These are phyloP conservation scores for Stachybotrys elegans DNA, from an alignment of 2,329 filamentous ascomycete species.

Conservation along the genomic window DNA sequence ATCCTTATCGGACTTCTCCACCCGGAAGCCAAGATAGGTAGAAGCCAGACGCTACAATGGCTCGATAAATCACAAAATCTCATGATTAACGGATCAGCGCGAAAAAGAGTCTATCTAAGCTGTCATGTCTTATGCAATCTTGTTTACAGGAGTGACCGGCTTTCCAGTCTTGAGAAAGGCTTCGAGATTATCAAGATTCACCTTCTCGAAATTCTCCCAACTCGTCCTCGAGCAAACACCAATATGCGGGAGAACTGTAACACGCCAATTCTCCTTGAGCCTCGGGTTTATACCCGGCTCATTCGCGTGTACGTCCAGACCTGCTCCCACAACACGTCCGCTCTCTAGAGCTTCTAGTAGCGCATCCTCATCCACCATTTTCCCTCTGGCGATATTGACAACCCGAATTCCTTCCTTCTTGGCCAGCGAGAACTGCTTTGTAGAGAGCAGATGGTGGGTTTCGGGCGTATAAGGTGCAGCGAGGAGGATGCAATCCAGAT, in stretches of 20 bases:
- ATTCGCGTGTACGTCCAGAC: slow-evolving; percentile 13
- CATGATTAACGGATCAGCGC: no score
- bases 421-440: slow-evolving; percentile 1
- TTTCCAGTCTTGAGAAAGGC: slow-evolving; percentile 9
- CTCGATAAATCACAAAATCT: no score
- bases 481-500: slow-evolving; percentile 10
- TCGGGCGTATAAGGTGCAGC: slow-evolving; percentile 12
- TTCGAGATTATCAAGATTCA: slow-evolving; percentile 11
- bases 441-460: slow-evolving; percentile 11
- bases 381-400: slow-evolving; percentile 14
- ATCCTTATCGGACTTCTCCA: no score
- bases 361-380: slow-evolving; percentile 14
- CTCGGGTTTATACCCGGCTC: slow-evolving; percentile 12
- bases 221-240: slow-evolving; percentile 11
- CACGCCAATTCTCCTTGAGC: slow-evolving; percentile 11
- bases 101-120: no score
- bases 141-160: slow-evolving; percentile 11
- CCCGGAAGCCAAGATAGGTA: no score
- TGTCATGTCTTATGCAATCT: slow-evolving; percentile 1
- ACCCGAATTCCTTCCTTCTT: slow-evolving; percentile 13
- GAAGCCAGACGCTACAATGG: no score
- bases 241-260: slow-evolving; percentile 11
- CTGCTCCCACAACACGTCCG: slow-evolving; percentile 9
- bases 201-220: slow-evolving; percentile 12
- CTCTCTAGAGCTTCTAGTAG: slow-evolving; percentile 11